Evolutionary conservation across 1,139 yeast species (phyloP), one percentile per base, ranked within the genome.

Genomic region (Candida albicans): DNA sequence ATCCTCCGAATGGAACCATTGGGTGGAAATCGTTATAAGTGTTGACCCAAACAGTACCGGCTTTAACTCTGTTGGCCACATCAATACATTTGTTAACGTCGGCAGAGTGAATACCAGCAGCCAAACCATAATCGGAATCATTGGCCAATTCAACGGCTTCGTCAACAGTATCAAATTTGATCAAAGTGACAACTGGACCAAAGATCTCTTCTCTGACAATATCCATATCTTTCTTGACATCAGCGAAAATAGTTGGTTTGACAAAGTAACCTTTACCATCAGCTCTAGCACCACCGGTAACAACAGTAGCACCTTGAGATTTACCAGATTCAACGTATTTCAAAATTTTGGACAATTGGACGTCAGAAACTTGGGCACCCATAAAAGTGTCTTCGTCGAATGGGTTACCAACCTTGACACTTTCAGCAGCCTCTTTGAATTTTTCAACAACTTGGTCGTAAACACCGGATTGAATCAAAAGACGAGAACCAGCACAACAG

Each of bases 1-100:
- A 87, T 54, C 96, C 96, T 62, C 96, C 96, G 60, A 84, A 84
- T 65, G 91, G 90, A 62, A 87, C 84, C 68, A 79, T 76, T 56
- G 79, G 80, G 69, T 87, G 87, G 83, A 87, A 83, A 59, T 84
- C 88, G 67, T 88, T 88, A 75, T 86, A 87, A 52, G 95, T 74
- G 71, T 88, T 88, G 62, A 86, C 76, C 93, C 95, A 87, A 53
- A 87, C 77, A 47, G 91, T 84, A 67, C 96, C 96, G 46, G 96
- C 87, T 62, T 79, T 78, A 52, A 87, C 65, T 64, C 77, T 73
- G 72, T 77, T 77, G 47, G 95, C 69, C 47, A 85, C 90, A 47
- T 76, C 76, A 50, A 82, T 64, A 34, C 80, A 83, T 59, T 86
- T 95, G 47, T 87, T 77, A 31, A 87, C 79, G 44, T 84, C 79